Evolutionary conservation across 441 rosid species (phyloP).

Genomic region (Syzygium malaccense): DNA sequence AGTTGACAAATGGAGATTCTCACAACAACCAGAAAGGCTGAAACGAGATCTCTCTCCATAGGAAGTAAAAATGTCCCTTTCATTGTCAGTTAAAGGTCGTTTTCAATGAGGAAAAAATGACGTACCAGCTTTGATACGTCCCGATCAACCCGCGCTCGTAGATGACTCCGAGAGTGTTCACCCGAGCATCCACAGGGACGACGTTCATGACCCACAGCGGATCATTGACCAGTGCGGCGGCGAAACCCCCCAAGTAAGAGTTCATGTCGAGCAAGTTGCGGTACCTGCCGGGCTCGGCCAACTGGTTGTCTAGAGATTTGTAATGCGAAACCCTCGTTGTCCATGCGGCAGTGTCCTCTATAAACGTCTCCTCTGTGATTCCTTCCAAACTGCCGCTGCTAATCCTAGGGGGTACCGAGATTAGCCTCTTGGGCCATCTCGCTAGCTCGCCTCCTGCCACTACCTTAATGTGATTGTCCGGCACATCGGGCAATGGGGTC

Average conservation of each 20-base stretch:
- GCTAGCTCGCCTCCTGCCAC: conserved; percentile 39
- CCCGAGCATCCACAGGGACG: conserved; percentile 35
- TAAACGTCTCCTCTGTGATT: conserved; percentile 26
- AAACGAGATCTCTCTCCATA: neutral
- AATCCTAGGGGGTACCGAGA: conserved; percentile 46
- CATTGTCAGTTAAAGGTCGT: neutral
- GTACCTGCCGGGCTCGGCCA: conserved; percentile 43
- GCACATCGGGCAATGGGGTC: conserved; percentile 50
- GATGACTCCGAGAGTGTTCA: conserved; percentile 47
- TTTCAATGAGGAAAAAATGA: neutral
- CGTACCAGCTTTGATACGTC: conserved; percentile 59
- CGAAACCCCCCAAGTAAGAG: conserved; percentile 48
- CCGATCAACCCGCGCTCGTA: conserved; percentile 65
- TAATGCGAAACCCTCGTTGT: conserved; percentile 37
- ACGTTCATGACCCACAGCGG: conserved; percentile 62
- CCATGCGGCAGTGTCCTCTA: conserved; percentile 38
- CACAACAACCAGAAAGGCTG: neutral
- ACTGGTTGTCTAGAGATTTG: conserved; percentile 35
- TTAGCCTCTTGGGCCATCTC: conserved; percentile 53
- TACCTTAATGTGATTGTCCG: conserved; percentile 9
- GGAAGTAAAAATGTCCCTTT: neutral
- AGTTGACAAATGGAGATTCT: neutral
- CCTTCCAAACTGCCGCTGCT: conserved; percentile 25
- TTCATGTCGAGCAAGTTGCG: conserved; percentile 62
- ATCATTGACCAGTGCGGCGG: conserved; percentile 40